These are phyloP conservation scores for Trypanosoma theileri DNA, from an alignment of 208 protist species.

Conservation along the genomic window DNA sequence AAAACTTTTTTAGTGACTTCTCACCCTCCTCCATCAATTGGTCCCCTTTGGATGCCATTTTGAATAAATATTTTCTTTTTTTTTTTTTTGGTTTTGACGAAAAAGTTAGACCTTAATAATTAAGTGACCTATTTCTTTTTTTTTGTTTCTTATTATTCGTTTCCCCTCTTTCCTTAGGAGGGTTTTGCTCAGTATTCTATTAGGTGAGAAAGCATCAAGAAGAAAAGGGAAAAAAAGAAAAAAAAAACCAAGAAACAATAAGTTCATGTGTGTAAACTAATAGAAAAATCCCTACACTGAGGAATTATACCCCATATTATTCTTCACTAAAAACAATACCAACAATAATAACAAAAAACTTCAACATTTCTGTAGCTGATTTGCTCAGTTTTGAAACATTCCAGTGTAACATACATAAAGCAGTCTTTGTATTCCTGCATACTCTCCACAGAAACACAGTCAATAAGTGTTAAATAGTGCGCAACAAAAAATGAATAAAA, in stretches of 20 bases:
- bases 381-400: constrained; percentile 26
- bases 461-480: neutral
- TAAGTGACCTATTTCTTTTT: neutral
- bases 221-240: constrained; percentile 2
- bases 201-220: neutral
- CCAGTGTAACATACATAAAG: constrained; percentile 25
- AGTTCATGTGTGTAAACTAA: neutral
- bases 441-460: neutral
- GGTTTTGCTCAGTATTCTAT: too few species aligned
- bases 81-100: neutral
- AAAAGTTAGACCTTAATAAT: too few species aligned
- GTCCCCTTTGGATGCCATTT: constrained; percentile 68
- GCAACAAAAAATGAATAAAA: constrained; percentile 15
- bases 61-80: neutral
- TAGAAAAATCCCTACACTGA: neutral
- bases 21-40: constrained; percentile 72
- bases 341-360: too few species aligned
- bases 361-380: neutral
- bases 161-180: neutral
- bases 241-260: neutral
- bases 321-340: too few species aligned
- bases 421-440: neutral
- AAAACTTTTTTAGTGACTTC: constrained; percentile 71
- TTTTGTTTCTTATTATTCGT: neutral
- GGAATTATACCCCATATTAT: too few species aligned